A percentile compares a stretch with the other conserved stretches of the same genome.
These are phyloP conservation scores for Naumovozyma castellii DNA, from an alignment of 805 yeast species.

Conservation along the genomic window DNA sequence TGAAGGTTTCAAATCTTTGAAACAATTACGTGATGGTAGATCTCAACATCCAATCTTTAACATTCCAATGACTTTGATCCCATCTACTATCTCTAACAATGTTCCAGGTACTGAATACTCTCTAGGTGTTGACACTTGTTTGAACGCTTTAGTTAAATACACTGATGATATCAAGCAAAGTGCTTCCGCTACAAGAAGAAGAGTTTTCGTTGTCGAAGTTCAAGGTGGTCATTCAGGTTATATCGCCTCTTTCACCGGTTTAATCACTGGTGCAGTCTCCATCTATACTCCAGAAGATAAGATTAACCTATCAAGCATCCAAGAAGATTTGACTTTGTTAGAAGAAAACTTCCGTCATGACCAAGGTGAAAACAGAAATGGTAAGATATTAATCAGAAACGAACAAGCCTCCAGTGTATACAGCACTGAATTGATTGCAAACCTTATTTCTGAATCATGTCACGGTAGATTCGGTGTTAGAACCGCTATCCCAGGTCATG, in stretches of 20 bases:
- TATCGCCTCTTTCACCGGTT: constrained; percentile 76
- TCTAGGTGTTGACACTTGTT: constrained; percentile 89
- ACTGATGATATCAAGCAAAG: constrained; percentile 93
- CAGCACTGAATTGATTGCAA: constrained; percentile 72
- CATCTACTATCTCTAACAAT: constrained; percentile 93
- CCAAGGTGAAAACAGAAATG: constrained; percentile 71
- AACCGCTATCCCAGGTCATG: constrained; percentile 96
- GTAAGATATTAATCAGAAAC: constrained; percentile 76
- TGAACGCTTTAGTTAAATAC: constrained; percentile 81
- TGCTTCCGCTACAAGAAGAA: constrained; percentile 87
- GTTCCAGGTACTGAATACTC: constrained; percentile 99
- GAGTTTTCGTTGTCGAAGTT: constrained; percentile 93
- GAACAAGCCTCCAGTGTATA: constrained; percentile 76
- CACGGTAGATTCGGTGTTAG: constrained; percentile 74
- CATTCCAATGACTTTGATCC: constrained; percentile 88
- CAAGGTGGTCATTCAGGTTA: constrained; percentile 97
- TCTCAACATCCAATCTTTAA: constrained; percentile 77
- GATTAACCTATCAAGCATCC: constrained; percentile 55
- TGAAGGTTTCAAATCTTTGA: constrained; percentile 85
- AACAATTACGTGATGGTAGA: constrained; percentile 73
- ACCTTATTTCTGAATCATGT: constrained; percentile 73
- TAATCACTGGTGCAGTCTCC: constrained; percentile 85
- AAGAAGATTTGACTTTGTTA: constrained; percentile 65
- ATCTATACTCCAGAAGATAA: constrained; percentile 86
- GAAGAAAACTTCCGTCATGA: constrained; percentile 62